Base-by-base conservation (phyloP, 2,329 filamentous ascomycete species). In the Byssothecium circinans region DNA sequence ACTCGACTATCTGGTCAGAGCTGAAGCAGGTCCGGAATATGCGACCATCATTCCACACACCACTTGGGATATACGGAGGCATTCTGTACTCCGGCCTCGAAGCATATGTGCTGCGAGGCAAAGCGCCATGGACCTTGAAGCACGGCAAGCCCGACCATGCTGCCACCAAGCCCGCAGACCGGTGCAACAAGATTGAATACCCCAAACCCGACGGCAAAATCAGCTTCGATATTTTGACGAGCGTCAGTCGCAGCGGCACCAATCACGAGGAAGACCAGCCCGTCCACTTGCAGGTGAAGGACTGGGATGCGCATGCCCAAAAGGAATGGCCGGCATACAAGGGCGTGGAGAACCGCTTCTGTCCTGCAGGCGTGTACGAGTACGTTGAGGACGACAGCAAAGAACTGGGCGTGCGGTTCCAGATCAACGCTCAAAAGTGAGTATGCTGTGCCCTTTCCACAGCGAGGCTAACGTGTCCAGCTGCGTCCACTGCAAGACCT, bases 191-290 rank as follows among this genome's bases (percentile, higher is more conserved):
- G 78, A 97, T 99, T 64, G 90, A 95, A 67, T 99, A 99, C 67
- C 88, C 89, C 45, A 99, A 97, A 77, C 94, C 94, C 1, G 94
- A 99, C 69, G 91, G 91, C 58, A 88, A 95, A 75, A 86, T 99
- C 69, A 89, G 85, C 56, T 99, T 99, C 67, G 94, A 99, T 69
- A 95, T 99, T 57, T 74, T 99, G 67, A 99, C 94, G 2, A 95
- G 88, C 64, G 94, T 99, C 12, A 95, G 88, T 58, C 85, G 94
- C 47, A 97, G 94, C 4, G 94, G 94, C 32, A 99, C 94, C 25
- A 97, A 97, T 75, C 94, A 99, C 74, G 94, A 97, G 73, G 94
- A 99, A 75, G 94, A 99, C 71, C 91, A 99, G 75, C 94, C 94
- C 0, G 91, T 96, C 41, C 94, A 99, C 73, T 77, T 99, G 62